Base-by-base conservation (phyloP, 2,329 filamentous ascomycete species). In the Alternaria arborescens region DNA sequence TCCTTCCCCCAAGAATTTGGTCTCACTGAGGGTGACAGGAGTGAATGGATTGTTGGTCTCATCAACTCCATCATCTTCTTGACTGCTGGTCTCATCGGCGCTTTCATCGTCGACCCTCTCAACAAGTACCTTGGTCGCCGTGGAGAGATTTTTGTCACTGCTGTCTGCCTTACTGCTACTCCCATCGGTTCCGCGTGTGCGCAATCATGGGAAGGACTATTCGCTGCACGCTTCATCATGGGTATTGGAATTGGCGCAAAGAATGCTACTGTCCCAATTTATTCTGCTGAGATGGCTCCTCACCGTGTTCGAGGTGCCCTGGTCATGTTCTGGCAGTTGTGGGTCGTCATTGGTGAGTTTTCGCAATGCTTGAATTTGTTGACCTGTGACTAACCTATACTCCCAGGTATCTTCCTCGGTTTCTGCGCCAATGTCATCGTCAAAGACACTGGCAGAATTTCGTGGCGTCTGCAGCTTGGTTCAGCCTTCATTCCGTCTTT, bases 1-100 rank as follows among this genome's bases (percentile, higher is more conserved):
- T 85, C 84, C 51, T 89, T 89, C 65, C 88, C 87, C 0, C 55
- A 76, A 0, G 82, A 82, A 32, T 88, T 88, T 50, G 80, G 81
- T 14, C 83, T 90, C 16, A n/a, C 30, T 14, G 48, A 61, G 8
- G 52, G 44, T 22, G 71, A 61, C 3, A 60, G 51, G 14, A 66
- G 68, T 40, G 71, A 75, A 32, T 77, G 74, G 74, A 77, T 77
- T 44, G 64, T 73, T 3, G 72, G 73, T 16, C 46, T 74, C 14
- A 71, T 77, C 64, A 77, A 76, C 64, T 68, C 76, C 47, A 77
- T 79, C 60, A 79, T 79, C 55, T 79, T 79, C 67, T 63, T 79
- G 68, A 79, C 77, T 56, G 78, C 73, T 55, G 78, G 70, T 64
- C 69, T 79, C 16, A 79, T 79, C 28, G 58, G 54, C 12, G 58